phyloP scores from a whole-genome alignment of 1,139 yeast species.

The Pichia sp. region DNA sequence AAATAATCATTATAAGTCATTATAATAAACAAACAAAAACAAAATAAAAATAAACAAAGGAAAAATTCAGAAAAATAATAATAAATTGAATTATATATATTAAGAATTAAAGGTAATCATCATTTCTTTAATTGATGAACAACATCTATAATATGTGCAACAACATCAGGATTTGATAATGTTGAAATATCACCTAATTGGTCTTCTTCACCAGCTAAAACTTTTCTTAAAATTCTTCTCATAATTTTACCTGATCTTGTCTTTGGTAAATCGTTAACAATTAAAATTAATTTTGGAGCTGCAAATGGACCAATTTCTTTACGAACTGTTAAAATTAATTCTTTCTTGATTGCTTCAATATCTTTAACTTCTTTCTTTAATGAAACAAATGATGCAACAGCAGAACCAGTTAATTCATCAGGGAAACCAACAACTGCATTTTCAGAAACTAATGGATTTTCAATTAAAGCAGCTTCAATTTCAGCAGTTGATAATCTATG shows the following conservation, averaged over 20 bases:
- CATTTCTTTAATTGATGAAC: constrained; percentile 29
- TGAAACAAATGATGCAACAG: constrained; percentile 75
- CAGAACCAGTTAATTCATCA: constrained; percentile 77
- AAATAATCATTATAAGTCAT: neutral
- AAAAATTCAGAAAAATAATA: neutral
- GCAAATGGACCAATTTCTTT: constrained; percentile 83
- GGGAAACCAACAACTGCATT: constrained; percentile 78
- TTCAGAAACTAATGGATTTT: constrained; percentile 64
- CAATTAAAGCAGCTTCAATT: constrained; percentile 72
- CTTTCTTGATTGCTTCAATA: constrained; percentile 48
- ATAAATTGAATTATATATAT: neutral
- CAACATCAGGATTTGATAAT: constrained; percentile 65
- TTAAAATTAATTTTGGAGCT: constrained; percentile 65
- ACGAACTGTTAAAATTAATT: constrained; percentile 63
- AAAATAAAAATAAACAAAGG: neutral
- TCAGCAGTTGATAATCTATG: constrained; percentile 78
- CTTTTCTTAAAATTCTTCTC: constrained; percentile 77
- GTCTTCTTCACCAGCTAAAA: constrained; percentile 72
- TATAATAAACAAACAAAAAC: neutral
- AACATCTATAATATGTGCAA: constrained; percentile 55
- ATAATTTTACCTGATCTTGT: constrained; percentile 79
- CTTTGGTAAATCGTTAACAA: constrained; percentile 75
- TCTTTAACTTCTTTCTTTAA: constrained; percentile 42
- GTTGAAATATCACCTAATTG: constrained; percentile 77
- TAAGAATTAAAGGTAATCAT: neutral